phyloP scores from a whole-genome alignment of 352 stramenopile species.

The Halophytophthora batemanensis region DNA sequence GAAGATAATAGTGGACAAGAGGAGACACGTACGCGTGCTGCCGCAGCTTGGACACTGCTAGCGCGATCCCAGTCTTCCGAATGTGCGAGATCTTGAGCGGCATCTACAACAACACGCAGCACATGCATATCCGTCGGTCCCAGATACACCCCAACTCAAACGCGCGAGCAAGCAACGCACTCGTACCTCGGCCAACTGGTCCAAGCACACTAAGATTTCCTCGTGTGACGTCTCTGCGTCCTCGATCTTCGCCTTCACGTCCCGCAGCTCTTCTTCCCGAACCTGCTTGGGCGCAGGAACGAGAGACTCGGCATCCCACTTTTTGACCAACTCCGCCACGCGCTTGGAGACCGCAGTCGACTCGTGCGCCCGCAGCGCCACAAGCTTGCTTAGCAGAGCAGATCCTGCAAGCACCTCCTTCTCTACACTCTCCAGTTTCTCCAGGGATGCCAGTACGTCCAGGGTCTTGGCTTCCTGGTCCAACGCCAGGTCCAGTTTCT shows the following conservation, averaged over 20 bases:
- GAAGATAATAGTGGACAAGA: too few relatives aligned
- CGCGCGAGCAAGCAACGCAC: too few relatives aligned
- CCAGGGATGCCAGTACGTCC: slow-evolving; percentile 28
- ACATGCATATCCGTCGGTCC: too few relatives aligned
- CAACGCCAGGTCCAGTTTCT: slow-evolving; percentile 27
- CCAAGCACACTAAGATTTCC: slow-evolving; percentile 55
- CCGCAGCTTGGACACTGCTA: slow-evolving; percentile 58
- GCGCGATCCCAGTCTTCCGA: slow-evolving; percentile 66
- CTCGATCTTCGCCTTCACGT: slow-evolving; percentile 56
- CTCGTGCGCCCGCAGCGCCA: slow-evolving; percentile 34
- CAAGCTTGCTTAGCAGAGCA: slow-evolving; percentile 29
- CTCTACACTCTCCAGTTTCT: slow-evolving; percentile 27
- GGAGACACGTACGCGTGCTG: slow-evolving; percentile 61
- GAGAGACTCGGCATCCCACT: slow-evolving; percentile 47
- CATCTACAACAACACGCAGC: slow-evolving; percentile 51
- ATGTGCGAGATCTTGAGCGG: slow-evolving; percentile 56
- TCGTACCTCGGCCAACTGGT: slow-evolving; percentile 44
- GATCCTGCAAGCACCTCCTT: slow-evolving; percentile 31
- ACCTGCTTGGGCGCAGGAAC: slow-evolving; percentile 48
- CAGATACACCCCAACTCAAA: too few relatives aligned
- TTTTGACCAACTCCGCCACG: slow-evolving; percentile 38
- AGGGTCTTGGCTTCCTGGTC: slow-evolving; percentile 42
- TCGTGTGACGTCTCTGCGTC: slow-evolving; percentile 55
- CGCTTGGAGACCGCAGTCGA: slow-evolving; percentile 25
- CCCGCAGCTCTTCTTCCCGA: slow-evolving; percentile 51